Conservation (phyloP, 305 asterid genomes). For the Plantago lanceolata region DNA sequence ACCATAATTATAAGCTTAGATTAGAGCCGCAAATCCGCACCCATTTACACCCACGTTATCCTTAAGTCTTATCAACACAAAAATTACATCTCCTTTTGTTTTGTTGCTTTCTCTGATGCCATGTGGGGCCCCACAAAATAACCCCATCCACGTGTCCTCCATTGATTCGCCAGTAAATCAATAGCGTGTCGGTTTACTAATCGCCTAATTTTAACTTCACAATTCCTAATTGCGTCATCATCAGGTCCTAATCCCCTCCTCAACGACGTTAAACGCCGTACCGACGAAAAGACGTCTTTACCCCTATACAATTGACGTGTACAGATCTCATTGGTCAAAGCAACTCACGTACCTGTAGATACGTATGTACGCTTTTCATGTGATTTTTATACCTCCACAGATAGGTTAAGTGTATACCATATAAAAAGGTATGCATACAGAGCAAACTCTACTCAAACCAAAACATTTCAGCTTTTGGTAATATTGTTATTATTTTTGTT, state of each 20-base stretch:
- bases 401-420: conserved; percentile 34
- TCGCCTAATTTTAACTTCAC: conserved; percentile 47
- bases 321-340: not conserved
- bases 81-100: conserved; percentile 19
- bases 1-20: not conserved
- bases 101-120: conserved; percentile 28
- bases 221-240: conserved; percentile 31
- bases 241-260: conserved; percentile 34
- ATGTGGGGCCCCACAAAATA: conserved; percentile 37
- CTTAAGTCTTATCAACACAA: conserved; percentile 36
- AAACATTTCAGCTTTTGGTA: conserved; percentile 20
- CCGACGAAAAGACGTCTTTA: conserved; percentile 7
- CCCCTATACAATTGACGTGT: conserved; percentile 13
- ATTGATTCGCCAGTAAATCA: conserved; percentile 2
- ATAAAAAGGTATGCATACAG: conserved; percentile 36
- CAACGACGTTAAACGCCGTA: conserved; percentile 1
- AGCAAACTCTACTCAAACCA: conserved; percentile 11
- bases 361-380: conserved; percentile 6
- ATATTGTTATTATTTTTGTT: not conserved
- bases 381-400: conserved; percentile 16
- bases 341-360: not conserved
- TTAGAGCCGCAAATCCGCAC: conserved; percentile 6
- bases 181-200: conserved; percentile 54
- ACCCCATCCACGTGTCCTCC: conserved; percentile 38
- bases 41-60: conserved; percentile 30